These are phyloP conservation scores for Sporothrix euskadiensis DNA, from an alignment of 2,329 filamentous ascomycete species.

Conservation along the genomic window DNA sequence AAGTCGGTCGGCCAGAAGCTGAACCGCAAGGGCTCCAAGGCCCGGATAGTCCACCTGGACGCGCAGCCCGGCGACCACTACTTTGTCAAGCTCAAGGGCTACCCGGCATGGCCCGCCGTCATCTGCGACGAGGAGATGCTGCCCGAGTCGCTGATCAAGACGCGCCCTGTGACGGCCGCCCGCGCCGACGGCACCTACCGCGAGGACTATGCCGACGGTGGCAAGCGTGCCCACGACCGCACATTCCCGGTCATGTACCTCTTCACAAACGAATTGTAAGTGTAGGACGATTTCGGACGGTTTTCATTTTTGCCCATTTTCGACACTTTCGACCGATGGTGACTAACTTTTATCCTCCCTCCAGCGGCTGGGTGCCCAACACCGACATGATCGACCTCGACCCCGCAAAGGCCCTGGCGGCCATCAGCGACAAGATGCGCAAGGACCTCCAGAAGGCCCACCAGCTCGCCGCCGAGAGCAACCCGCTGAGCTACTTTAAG, in stretches of 20 bases:
- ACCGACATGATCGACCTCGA: slow-evolving; percentile 77
- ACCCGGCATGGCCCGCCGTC: slow-evolving; percentile 90
- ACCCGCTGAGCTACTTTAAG: slow-evolving; percentile 82
- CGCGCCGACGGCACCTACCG: slow-evolving; percentile 82
- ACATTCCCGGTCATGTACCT: slow-evolving; percentile 96
- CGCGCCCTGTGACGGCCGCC: slow-evolving; percentile 80
- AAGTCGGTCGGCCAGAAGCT: slow-evolving; percentile 80
- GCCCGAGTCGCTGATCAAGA: slow-evolving; percentile 71
- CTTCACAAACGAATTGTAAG: slow-evolving; percentile 95
- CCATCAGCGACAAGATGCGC: slow-evolving; percentile 73
- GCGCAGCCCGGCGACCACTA: slow-evolving; percentile 90
- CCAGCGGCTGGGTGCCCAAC: slow-evolving; percentile 88
- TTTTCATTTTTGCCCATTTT: background rate
- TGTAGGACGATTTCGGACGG: slow-evolving; percentile 34
- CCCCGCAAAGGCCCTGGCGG: slow-evolving; percentile 66
- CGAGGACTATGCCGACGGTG: slow-evolving; percentile 82
- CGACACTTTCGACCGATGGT: no score
- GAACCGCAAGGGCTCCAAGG: slow-evolving; percentile 80
- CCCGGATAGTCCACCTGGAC: slow-evolving; percentile 69
- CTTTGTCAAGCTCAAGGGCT: slow-evolving; percentile 91
- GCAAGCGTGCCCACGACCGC: slow-evolving; percentile 79
- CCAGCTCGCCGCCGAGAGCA: slow-evolving; percentile 72
- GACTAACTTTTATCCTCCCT: background rate
- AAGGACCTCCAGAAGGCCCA: slow-evolving; percentile 80
- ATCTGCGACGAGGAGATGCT: slow-evolving; percentile 95